Percentiles rank a stretch among this genome's conserved stretches.
Evolutionary conservation across 2,329 filamentous ascomycete species (phyloP).

Genomic region (Bipolaris zeicola): DNA sequence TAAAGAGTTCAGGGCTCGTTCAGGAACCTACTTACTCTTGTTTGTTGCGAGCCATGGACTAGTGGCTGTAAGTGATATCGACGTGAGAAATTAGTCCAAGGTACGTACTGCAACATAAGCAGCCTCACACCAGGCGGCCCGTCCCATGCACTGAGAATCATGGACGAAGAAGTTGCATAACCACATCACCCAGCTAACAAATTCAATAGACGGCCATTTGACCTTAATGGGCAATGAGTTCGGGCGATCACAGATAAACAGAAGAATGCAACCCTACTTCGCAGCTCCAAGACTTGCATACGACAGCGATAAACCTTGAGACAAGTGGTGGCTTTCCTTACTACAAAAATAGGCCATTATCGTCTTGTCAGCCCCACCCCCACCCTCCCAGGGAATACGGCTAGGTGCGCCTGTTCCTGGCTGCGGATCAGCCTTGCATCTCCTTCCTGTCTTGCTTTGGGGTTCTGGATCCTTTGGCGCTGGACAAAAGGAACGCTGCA

Average conservation of each 20-base stretch:
- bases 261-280: not conserved
- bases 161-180: not conserved
- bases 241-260: not conserved
- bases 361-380: not conserved
- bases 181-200: not conserved
- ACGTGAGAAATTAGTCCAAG: not conserved
- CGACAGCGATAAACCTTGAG: not conserved
- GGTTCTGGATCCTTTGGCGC: not conserved
- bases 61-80: not conserved
- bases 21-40: not conserved
- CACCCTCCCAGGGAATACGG: not conserved
- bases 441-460: not conserved
- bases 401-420: constrained; percentile 3
- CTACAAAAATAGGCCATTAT: not conserved
- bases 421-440: not conserved
- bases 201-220: not conserved
- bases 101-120: not conserved
- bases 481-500: not conserved
- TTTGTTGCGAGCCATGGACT: not conserved
- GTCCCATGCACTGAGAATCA: not conserved
- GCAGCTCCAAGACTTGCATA: not conserved
- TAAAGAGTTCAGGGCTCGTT: not conserved
- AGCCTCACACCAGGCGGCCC: not conserved
- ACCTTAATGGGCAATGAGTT: not conserved
- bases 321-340: not conserved